Conservation (phyloP, 139 green algal genomes). For the Chlorella sp. region DNA sequence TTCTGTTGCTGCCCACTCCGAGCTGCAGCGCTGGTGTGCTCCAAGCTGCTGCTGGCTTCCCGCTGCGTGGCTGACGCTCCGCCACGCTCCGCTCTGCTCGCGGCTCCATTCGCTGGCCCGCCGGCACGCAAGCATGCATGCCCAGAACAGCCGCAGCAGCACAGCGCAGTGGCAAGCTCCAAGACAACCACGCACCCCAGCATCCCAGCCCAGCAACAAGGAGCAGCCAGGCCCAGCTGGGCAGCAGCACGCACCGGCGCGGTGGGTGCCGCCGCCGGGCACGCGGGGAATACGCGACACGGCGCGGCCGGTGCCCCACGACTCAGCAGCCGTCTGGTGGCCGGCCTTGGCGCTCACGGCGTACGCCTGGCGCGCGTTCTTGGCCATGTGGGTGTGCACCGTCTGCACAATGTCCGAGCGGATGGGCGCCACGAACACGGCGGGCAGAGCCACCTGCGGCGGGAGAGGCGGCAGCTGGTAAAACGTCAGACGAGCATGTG, state of each 20-base stretch:
- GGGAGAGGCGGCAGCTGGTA: no score
- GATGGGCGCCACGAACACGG: constrained; percentile 93
- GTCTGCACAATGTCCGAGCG: constrained; percentile 91
- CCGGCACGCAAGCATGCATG: background rate
- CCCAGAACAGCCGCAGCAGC: background rate
- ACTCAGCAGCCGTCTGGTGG: constrained; percentile 98
- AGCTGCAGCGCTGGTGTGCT: no score
- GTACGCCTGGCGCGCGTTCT: constrained; percentile 99
- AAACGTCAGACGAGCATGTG: no score
- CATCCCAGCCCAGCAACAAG: background rate
- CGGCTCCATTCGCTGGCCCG: background rate
- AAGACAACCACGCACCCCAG: background rate
- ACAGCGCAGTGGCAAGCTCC: background rate
- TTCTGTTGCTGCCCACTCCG: no score
- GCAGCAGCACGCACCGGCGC: constrained; percentile 70
- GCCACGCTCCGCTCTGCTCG: background rate
- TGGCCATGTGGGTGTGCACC: constrained; percentile 94
- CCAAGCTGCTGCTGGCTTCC: background rate
- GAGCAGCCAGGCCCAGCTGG: background rate
- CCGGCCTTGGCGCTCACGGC: constrained; percentile 93
- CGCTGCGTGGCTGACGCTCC: background rate
- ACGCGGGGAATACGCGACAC: constrained; percentile 99
- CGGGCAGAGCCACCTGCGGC: constrained; percentile 89
- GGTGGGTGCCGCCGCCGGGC: constrained; percentile 95
- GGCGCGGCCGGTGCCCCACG: constrained; percentile 98